Conservation (phyloP, 108 stramenopile species). For the Mediolabrus comicus region DNA sequence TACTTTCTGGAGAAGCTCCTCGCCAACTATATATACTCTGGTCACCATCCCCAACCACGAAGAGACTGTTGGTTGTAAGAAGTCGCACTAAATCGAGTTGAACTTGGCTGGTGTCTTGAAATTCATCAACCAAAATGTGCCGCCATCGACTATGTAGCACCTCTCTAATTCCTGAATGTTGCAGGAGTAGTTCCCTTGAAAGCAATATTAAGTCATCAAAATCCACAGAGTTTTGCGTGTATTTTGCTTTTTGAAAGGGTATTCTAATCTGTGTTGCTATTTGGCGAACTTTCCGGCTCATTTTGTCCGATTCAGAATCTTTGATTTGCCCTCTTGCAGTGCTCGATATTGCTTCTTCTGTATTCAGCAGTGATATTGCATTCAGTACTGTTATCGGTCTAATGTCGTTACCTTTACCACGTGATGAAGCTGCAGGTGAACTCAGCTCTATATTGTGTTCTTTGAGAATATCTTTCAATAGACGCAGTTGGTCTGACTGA, state of each 20-base stretch:
- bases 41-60: constrained; percentile 85
- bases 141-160: constrained; percentile 63
- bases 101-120: constrained; percentile 75
- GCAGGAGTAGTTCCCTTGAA: constrained; percentile 66
- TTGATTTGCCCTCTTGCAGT: constrained; percentile 22
- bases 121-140: constrained; percentile 87
- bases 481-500: constrained; percentile 65
- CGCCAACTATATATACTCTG: constrained; percentile 86
- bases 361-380: constrained; percentile 53
- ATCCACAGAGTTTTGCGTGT: constrained; percentile 77
- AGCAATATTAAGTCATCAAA: constrained; percentile 91
- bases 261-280: constrained; percentile 58
- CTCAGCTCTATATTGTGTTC: constrained; percentile 49
- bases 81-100: constrained; percentile 80
- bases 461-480: constrained; percentile 61
- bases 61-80: constrained; percentile 63
- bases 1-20: constrained; percentile 73
- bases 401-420: constrained; percentile 29
- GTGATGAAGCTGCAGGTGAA: background rate
- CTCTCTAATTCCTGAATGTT: constrained; percentile 46
- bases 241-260: constrained; percentile 65
- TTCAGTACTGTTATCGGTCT: constrained; percentile 60
- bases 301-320: constrained; percentile 6
- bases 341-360: constrained; percentile 20
- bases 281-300: constrained; percentile 29